These are phyloP conservation scores for Yamadazyma trypodendri DNA, from an alignment of 1,139 yeast genomes.

Conservation along the genomic window DNA sequence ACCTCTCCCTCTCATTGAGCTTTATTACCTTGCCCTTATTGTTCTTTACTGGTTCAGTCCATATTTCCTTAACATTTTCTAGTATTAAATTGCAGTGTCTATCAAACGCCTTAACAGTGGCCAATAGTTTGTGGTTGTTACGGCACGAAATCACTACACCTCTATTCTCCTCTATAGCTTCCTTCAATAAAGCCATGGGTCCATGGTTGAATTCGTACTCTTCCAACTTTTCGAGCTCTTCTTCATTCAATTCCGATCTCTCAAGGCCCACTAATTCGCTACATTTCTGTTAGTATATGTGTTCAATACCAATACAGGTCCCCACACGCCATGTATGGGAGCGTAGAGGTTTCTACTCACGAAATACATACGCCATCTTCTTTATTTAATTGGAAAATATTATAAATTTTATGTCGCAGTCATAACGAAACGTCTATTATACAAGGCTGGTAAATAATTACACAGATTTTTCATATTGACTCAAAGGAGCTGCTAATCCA, in stretches of 20 bases:
- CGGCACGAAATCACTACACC: constrained; percentile 88
- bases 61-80: constrained; percentile 88
- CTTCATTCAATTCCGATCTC: constrained; percentile 74
- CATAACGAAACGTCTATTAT: constrained; percentile 3
- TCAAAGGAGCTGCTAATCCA: constrained; percentile 78
- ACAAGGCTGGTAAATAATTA: constrained; percentile 6
- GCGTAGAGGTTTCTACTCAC: too few species aligned
- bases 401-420: constrained; percentile 1
- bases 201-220: constrained; percentile 91
- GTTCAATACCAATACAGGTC: too few species aligned
- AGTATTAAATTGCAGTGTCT: constrained; percentile 92
- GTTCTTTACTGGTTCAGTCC: constrained; percentile 72
- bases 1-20: constrained; percentile 75
- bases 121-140: constrained; percentile 88
- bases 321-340: too few species aligned
- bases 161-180: constrained; percentile 70
- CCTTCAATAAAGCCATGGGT: constrained; percentile 82
- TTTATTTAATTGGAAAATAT: background rate
- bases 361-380: constrained; percentile 13
- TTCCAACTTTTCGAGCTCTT: constrained; percentile 77
- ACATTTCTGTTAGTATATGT: constrained; percentile 15
- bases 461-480: constrained; percentile 13
- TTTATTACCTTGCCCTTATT: constrained; percentile 71
- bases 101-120: constrained; percentile 90
- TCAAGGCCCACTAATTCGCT: constrained; percentile 72